phyloP scores from a whole-genome alignment of 192 early-diverging fungal species.

The Thamnidium elegans region DNA sequence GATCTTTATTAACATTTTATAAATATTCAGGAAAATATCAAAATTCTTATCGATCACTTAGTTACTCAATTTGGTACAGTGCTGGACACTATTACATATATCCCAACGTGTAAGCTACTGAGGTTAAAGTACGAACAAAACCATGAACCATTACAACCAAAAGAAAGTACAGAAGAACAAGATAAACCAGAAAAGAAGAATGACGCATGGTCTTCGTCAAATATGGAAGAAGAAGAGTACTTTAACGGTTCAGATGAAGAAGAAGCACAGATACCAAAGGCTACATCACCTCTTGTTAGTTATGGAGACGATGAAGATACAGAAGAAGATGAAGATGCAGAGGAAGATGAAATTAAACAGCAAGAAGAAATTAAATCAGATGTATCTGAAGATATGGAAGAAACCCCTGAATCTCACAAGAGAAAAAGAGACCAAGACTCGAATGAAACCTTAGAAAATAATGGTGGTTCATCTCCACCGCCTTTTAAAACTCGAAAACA shows the following conservation, averaged over 20 bases:
- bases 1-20: neutral
- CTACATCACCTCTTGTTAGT: slow-evolving; percentile 18
- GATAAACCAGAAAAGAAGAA: neutral
- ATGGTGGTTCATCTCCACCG: neutral
- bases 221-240: slow-evolving; percentile 72
- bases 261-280: slow-evolving; percentile 14
- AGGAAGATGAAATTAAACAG: slow-evolving; percentile 16
- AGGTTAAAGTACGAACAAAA: slow-evolving; percentile 61
- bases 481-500: neutral
- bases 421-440: slow-evolving; percentile 2
- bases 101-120: slow-evolving; percentile 58
- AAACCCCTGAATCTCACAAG: neutral
- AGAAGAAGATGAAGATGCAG: slow-evolving; percentile 12
- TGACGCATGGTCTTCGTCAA: too few relatives aligned
- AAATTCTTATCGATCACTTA: slow-evolving; percentile 70
- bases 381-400: neutral
- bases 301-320: slow-evolving; percentile 33
- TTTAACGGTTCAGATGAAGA: slow-evolving; percentile 72
- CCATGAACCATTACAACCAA: slow-evolving; percentile 42
- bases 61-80: slow-evolving; percentile 54
- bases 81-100: slow-evolving; percentile 63
- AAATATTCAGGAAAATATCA: slow-evolving; percentile 53
- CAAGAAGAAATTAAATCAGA: slow-evolving; percentile 15
- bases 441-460: neutral
- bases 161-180: slow-evolving; percentile 17